Evolutionary conservation across 2,329 filamentous ascomycete genomes (phyloP).

Genomic region (Trichoderma oligosporum): DNA sequence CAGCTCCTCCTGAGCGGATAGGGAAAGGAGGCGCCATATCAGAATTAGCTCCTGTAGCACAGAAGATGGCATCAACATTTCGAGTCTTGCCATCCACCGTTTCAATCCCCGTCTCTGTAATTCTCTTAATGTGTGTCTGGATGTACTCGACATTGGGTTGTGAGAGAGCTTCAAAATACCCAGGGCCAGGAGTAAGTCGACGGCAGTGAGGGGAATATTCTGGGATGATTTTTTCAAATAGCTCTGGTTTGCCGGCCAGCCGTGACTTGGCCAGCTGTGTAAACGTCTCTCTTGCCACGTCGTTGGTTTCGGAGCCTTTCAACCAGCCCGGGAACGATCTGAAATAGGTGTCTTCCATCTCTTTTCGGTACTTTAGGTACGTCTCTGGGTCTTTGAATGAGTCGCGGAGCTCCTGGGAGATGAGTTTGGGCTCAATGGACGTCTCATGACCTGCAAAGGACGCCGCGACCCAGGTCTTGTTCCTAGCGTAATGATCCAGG

Average conservation of each 20-base stretch:
- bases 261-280: constrained; percentile 49
- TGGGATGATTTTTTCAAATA: constrained; percentile 55
- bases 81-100: constrained; percentile 54
- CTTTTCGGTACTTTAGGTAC: constrained; percentile 59
- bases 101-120: constrained; percentile 58
- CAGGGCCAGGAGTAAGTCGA: constrained; percentile 61
- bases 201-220: constrained; percentile 63
- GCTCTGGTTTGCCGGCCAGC: constrained; percentile 50
- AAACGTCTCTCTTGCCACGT: constrained; percentile 43
- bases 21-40: constrained; percentile 58
- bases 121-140: constrained; percentile 51
- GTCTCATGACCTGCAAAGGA: constrained; percentile 56
- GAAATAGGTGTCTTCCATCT: constrained; percentile 60
- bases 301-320: constrained; percentile 49
- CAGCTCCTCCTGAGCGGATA: constrained; percentile 51
- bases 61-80: constrained; percentile 62
- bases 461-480: constrained; percentile 64
- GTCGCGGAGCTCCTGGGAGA: constrained; percentile 52
- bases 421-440: constrained; percentile 53
- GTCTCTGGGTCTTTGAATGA: constrained; percentile 56
- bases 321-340: constrained; percentile 53
- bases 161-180: constrained; percentile 62
- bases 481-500: constrained; percentile 63
- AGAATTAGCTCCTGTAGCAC: constrained; percentile 63
- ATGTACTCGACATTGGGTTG: constrained; percentile 62